phyloP scores from a whole-genome alignment of 306 rosid genomes.

The Quercus alba region DNA sequence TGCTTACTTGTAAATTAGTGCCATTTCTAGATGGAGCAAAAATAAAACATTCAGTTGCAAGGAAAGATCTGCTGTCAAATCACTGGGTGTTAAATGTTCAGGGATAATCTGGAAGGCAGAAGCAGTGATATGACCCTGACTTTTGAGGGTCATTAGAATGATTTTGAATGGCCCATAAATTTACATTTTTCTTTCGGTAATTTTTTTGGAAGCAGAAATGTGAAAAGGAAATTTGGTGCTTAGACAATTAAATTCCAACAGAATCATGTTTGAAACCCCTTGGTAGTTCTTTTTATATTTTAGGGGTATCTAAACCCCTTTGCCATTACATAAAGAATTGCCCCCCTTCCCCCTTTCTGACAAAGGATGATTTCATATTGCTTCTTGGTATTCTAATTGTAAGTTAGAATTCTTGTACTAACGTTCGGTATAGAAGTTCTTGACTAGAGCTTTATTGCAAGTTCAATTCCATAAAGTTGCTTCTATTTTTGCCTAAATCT shows the following conservation, averaged over 20 bases:
- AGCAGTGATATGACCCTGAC: conserved; percentile 2
- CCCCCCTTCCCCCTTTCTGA: background rate
- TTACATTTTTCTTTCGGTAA: background rate
- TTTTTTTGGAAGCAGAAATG: background rate
- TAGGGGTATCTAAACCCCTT: background rate
- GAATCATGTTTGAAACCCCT: background rate
- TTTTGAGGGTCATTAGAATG: conserved; percentile 1
- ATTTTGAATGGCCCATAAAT: conserved; percentile 10
- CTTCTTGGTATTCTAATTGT: background rate
- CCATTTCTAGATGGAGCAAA: conserved; percentile 16
- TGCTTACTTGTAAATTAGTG: conserved; percentile 11
- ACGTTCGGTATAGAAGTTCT: background rate
- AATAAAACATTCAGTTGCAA: background rate
- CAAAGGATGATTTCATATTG: background rate
- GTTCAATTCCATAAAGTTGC: background rate
- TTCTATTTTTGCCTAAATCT: conserved; percentile 7
- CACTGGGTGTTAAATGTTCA: conserved; percentile 6
- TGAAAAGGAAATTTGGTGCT: background rate
- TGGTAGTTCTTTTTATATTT: too few species aligned
- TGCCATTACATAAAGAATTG: too few species aligned
- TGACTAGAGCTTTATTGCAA: background rate
- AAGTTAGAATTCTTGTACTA: background rate
- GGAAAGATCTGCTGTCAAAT: background rate
- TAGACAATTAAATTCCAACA: background rate
- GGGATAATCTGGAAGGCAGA: background rate